Evolutionary conservation across 768 basidiomycete genomes (phyloP).

Genomic region (Lactarius trivialis): DNA sequence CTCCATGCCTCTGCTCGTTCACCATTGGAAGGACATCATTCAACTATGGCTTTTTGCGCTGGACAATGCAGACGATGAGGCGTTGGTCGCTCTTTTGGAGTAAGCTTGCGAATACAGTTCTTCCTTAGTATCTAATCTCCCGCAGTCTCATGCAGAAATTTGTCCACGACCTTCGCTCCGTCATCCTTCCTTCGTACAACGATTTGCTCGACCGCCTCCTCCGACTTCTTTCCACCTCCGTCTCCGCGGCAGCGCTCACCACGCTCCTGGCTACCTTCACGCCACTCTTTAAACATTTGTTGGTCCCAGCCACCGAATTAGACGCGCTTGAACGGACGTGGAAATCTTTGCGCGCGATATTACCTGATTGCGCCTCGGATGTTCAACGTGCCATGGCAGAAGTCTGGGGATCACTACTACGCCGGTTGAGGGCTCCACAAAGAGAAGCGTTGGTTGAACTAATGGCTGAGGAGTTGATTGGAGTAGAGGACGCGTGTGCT

Average conservation of each 20-base stretch:
- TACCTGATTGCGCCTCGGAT: constrained; percentile 60
- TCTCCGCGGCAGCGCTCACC: constrained; percentile 55
- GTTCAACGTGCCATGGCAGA: constrained; percentile 76
- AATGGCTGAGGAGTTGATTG: constrained; percentile 45
- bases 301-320: constrained; percentile 53
- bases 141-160: constrained; percentile 71
- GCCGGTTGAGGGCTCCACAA: constrained; percentile 58
- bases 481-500: constrained; percentile 57
- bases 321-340: constrained; percentile 56
- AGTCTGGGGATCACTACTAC: constrained; percentile 76
- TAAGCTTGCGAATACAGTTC: constrained; percentile 33
- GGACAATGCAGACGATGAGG: constrained; percentile 61
- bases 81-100: constrained; percentile 69
- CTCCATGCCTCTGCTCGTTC: constrained; percentile 75
- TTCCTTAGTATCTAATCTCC: constrained; percentile 18
- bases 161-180: constrained; percentile 73
- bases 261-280: constrained; percentile 63
- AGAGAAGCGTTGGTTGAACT: constrained; percentile 51
- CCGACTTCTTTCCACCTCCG: constrained; percentile 47
- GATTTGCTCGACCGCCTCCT: constrained; percentile 51
- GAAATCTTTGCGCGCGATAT: constrained; percentile 41
- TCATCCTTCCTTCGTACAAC: constrained; percentile 56
- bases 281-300: constrained; percentile 62
- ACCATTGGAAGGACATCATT: constrained; percentile 68
- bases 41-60: constrained; percentile 57